Base-by-base conservation (phyloP, 1,284 basidiomycete species). In the Trametes polyzona region DNA sequence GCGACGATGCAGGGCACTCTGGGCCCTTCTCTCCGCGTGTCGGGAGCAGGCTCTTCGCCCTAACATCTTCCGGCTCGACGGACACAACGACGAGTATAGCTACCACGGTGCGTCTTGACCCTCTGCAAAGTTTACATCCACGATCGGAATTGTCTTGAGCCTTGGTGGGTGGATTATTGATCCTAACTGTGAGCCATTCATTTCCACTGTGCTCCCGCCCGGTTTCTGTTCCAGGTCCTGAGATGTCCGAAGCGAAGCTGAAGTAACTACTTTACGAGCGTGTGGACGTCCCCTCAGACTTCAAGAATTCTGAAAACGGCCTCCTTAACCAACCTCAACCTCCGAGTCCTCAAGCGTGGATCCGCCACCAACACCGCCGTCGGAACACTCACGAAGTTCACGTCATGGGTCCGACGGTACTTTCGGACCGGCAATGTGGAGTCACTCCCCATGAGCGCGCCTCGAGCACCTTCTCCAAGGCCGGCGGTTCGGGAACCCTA, bases 261-360 rank as follows among this genome's bases (percentile, higher is more conserved):
- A 69, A 60, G 7, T 3, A 11, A 3, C 17, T 49, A 12, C 43
- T 56, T 17, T 39, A 50, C 41, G 40, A 37, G 2, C 47, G 17
- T 16, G 14, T 16, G 26, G 47, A 58, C 30, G 52, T 44, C n/a
- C 61, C 59, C 3, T 67, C 66, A 29, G 67, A 70, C 14, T 74
- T 76, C 63, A 49, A 71, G 59, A 76, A 73, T 52, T 74, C 74
- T 8, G 52, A 44, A 0, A 39, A 71, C 41, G 57, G 69, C 57
- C 71, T 74, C 46, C 47, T 72, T 33, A 16, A 65, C 65, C 47
- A 59, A 71, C 41, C 64, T 50, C 46, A 55, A 66, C n/a, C 67
- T 65, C 35, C 65, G 52, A 35, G 76, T 77, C 23, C 4, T 55
- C 37, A 48, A 55, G 26, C 47, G 47, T n/a, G 54, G 54, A 14